Conservation (phyloP, 768 basidiomycete species). For the Dendrothele bispora region DNA sequence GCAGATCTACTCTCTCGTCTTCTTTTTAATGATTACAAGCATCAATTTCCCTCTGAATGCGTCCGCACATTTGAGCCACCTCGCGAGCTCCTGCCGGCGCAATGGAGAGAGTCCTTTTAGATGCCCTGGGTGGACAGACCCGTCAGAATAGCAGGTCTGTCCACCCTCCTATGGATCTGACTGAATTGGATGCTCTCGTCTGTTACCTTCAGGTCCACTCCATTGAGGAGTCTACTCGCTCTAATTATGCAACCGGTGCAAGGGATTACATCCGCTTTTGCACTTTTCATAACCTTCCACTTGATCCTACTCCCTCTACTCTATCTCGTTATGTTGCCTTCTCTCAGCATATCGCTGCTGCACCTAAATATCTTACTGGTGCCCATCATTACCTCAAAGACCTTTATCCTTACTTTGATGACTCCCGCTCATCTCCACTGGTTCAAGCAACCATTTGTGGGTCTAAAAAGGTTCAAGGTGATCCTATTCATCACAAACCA, state of each 20-base stretch:
- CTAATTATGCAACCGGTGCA: slow-evolving; percentile 18
- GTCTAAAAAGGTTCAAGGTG: too few species aligned
- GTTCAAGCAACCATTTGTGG: too few species aligned
- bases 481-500: too few species aligned
- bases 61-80: slow-evolving; percentile 18
- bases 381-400: too few species aligned
- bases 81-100: slow-evolving; percentile 15
- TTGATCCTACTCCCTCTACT: slow-evolving; percentile 19
- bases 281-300: slow-evolving; percentile 7
- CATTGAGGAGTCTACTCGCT: slow-evolving; percentile 16
- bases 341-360: too few species aligned
- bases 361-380: too few species aligned
- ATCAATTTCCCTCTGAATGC: too few species aligned
- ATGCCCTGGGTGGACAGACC: slow-evolving; percentile 10
- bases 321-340: slow-evolving; percentile 20
- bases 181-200: slow-evolving; percentile 15
- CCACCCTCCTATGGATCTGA: slow-evolving; percentile 11
- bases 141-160: neutral
- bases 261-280: slow-evolving; percentile 21
- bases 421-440: too few species aligned
- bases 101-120: slow-evolving; percentile 19
- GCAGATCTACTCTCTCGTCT: too few species aligned
- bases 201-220: slow-evolving; percentile 17
- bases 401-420: too few species aligned
- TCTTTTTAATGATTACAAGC: too few species aligned